Conservation (phyloP, 495 filamentous ascomycete genomes). For the Sphaerosporella brunnea region DNA sequence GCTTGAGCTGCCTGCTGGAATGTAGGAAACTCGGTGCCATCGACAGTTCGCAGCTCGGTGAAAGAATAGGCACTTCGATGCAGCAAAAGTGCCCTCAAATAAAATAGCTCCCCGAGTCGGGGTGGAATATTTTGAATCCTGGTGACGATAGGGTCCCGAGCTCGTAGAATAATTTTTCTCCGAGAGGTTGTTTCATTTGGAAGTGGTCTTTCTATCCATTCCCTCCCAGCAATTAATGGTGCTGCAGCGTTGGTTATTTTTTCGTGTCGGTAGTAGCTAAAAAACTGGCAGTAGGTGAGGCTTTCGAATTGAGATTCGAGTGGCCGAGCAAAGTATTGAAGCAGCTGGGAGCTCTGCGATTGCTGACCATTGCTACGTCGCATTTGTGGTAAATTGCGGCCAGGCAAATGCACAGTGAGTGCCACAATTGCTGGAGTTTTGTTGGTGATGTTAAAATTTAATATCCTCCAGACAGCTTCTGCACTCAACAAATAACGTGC, state of each 20-base stretch:
- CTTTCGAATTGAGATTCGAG: not conserved
- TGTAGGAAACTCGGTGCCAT: not conserved
- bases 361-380: not conserved
- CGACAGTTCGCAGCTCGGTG: not conserved
- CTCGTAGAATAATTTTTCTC: not conserved
- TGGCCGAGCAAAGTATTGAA: conserved; percentile 9
- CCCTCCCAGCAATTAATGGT: too few relatives aligned
- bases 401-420: conserved; percentile 7
- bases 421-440: conserved; percentile 1
- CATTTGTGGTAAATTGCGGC: conserved; percentile 7
- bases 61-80: not conserved
- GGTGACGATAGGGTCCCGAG: not conserved
- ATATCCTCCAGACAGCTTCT: conserved; percentile 9
- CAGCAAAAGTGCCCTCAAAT: conserved; percentile 5
- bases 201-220: not conserved
- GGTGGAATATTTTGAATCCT: conserved; percentile 6
- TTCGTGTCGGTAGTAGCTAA: not conserved
- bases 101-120: conserved; percentile 9
- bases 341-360: not conserved
- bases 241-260: too few relatives aligned
- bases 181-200: not conserved
- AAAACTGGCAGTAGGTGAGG: conserved; percentile 5
- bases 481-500: conserved; percentile 8
- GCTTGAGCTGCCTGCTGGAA: conserved; percentile 10
- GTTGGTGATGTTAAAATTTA: conserved; percentile 7